Percentiles rank a stretch among this genome's conserved stretches.
phyloP scores from a whole-genome alignment of 352 stramenopile species.

The Phytophthora palmivora region DNA sequence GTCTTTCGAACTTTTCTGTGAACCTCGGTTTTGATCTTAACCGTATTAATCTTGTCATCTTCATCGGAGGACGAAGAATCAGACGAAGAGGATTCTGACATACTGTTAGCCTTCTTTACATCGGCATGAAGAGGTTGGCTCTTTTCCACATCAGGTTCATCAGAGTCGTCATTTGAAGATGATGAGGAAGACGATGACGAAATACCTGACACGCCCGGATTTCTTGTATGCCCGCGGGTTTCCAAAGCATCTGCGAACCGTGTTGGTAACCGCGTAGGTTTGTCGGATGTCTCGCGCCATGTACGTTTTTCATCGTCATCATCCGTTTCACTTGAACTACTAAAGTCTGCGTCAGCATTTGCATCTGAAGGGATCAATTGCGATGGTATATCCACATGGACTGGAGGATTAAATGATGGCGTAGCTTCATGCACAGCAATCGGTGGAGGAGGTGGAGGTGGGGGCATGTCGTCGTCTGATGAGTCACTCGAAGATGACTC shows the following conservation, averaged over 20 bases:
- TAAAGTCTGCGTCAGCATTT: conserved; percentile 62
- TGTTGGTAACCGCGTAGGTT: conserved; percentile 26
- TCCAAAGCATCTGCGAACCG: conserved; percentile 18
- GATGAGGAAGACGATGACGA: conserved; percentile 32
- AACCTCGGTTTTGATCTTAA: conserved; percentile 32
- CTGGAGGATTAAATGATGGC: conserved; percentile 13
- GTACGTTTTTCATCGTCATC: conserved; percentile 27
- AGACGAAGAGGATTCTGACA: conserved; percentile 42
- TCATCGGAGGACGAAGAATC: conserved; percentile 34
- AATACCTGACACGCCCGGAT: neutral
- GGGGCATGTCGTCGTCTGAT: conserved; percentile 58
- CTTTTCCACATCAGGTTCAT: conserved; percentile 31
- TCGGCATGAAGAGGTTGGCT: conserved; percentile 20
- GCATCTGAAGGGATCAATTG: conserved; percentile 44
- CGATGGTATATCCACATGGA: conserved; percentile 33
- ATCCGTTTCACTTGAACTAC: conserved; percentile 54
- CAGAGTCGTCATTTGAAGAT: conserved; percentile 40
- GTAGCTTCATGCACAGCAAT: conserved; percentile 24
- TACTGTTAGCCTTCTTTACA: conserved; percentile 21
- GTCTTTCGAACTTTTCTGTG: conserved; percentile 35
- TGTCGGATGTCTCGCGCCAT: conserved; percentile 3
- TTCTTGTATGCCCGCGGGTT: conserved; percentile 2
- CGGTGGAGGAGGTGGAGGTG: conserved; percentile 53
- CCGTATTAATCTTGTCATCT: conserved; percentile 16
- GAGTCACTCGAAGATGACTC: conserved; percentile 60